Conservation (phyloP, 345 rosid species). For the Camelina laxa region DNA sequence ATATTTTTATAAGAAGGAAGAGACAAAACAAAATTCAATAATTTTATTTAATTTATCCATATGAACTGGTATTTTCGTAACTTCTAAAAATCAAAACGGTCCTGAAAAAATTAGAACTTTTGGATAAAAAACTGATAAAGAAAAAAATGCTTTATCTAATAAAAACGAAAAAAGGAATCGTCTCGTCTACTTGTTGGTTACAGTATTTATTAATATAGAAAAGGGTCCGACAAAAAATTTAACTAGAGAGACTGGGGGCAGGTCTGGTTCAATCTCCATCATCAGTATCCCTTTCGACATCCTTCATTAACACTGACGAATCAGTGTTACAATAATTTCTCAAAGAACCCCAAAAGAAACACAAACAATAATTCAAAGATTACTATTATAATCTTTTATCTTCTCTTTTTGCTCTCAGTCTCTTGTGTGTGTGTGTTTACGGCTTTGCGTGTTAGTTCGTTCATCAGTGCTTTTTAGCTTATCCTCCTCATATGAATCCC, state of each 20-base stretch:
- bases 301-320: conserved; percentile 30
- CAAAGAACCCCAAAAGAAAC: conserved; percentile 13
- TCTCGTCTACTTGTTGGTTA: conserved; percentile 26
- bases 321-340: conserved; percentile 25
- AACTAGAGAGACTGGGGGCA: neutral
- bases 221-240: conserved; percentile 28
- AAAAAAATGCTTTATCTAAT: too few relatives aligned
- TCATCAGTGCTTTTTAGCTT: conserved; percentile 33
- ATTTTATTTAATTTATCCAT: neutral
- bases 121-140: neutral
- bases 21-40: conserved; percentile 6
- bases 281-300: neutral
- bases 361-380: conserved; percentile 4
- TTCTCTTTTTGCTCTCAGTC: conserved; percentile 13
- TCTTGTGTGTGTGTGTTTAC: neutral
- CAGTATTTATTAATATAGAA: neutral
- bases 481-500: conserved; percentile 34
- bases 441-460: conserved; percentile 45
- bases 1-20: conserved; percentile 13
- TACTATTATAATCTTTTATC: neutral
- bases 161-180: neutral
- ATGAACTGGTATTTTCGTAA: conserved; percentile 13
- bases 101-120: neutral
- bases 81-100: conserved; percentile 16
- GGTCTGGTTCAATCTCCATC: conserved; percentile 32